Conservation (phyloP, 192 early-diverging fungal genomes). For the Coemansia sp. region DNA sequence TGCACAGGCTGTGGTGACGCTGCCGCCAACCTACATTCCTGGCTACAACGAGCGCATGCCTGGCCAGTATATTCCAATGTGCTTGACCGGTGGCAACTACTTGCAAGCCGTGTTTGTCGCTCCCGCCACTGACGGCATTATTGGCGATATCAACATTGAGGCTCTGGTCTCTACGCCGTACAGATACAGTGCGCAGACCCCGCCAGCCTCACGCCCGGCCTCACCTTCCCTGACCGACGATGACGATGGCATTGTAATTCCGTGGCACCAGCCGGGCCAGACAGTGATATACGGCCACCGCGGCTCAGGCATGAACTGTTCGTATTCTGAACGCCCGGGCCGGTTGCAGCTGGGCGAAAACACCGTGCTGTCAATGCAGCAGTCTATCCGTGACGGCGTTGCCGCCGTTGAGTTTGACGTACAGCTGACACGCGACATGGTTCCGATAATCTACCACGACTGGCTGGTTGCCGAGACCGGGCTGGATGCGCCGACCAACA, state of each 20-base stretch:
- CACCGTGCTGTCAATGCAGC: constrained; percentile 80
- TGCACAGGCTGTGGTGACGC: constrained; percentile 31
- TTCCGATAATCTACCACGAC: constrained; percentile 90
- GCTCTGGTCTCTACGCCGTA: constrained; percentile 40
- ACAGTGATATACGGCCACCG: constrained; percentile 81
- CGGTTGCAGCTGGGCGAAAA: constrained; percentile 87
- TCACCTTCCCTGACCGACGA: not conserved
- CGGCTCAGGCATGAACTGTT: constrained; percentile 78
- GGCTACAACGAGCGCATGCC: constrained; percentile 29
- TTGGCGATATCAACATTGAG: constrained; percentile 42
- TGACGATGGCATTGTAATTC: not conserved
- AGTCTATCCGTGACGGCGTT: constrained; percentile 78
- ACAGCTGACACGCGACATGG: constrained; percentile 85
- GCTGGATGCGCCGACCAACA: constrained; percentile 63
- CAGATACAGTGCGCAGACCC: not conserved
- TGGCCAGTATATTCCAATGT: constrained; percentile 26
- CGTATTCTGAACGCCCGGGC: constrained; percentile 44
- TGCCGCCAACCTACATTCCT: constrained; percentile 34
- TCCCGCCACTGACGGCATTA: constrained; percentile 16
- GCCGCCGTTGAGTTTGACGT: constrained; percentile 94
- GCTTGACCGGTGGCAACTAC: constrained; percentile 32
- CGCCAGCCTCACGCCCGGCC: not conserved
- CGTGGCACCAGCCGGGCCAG: constrained; percentile 29
- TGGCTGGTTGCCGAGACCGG: constrained; percentile 78
- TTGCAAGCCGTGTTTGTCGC: constrained; percentile 34